phyloP scores from a whole-genome alignment of 225 moss, liverwort and hornwort species.

The Pleurozium schreberi region DNA sequence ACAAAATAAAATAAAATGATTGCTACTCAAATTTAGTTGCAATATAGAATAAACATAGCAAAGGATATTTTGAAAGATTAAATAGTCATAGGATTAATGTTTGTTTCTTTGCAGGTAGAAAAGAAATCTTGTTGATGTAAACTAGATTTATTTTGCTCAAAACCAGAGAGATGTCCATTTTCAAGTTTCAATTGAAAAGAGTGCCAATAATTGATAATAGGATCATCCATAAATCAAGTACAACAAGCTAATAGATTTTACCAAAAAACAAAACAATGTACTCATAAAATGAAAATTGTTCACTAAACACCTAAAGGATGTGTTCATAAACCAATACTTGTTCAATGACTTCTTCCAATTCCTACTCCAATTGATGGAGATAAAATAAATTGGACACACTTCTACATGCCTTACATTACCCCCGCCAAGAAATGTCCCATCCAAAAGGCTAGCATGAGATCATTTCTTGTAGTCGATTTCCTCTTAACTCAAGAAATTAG shows the following conservation, averaged over 20 bases:
- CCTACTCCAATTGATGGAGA: neutral
- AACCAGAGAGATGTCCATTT: fast-evolving
- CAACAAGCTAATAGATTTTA: neutral
- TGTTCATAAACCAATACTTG: neutral
- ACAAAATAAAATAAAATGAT: too few species aligned
- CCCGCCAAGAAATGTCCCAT: neutral
- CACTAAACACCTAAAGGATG: neutral
- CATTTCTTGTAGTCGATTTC: neutral
- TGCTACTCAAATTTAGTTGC: neutral
- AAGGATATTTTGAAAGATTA: fast-evolving
- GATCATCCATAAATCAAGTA: neutral
- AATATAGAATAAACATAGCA: neutral
- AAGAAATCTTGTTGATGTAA: neutral
- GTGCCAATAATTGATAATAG: neutral
- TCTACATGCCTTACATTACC: neutral
- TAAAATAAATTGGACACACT: neutral
- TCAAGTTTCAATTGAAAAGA: neutral
- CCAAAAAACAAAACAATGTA: fast-evolving
- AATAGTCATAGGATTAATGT: neutral
- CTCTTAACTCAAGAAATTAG: fast-evolving
- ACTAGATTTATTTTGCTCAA: neutral
- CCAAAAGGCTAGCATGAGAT: fast-evolving
- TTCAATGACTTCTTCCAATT: neutral
- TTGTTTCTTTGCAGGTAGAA: neutral
- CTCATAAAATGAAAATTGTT: neutral